Conservation (phyloP, 768 basidiomycete genomes). For the Amanita polypyramis region DNA sequence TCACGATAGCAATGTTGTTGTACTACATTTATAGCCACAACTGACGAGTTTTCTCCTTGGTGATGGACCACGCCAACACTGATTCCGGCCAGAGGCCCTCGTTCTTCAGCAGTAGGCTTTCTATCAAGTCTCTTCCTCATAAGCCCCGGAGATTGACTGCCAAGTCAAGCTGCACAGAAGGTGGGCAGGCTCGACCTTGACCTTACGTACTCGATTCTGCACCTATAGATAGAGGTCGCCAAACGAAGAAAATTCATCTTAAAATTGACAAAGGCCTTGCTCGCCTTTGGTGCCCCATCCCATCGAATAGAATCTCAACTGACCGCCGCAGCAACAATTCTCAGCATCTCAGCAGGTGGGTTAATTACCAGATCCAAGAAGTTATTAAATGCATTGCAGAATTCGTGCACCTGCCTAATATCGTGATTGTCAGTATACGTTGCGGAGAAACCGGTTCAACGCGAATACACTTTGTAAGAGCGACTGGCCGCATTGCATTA, state of each 20-base stretch:
- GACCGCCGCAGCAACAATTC: constrained; percentile 63
- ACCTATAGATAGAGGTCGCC: constrained; percentile 25
- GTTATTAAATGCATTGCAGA: constrained; percentile 20
- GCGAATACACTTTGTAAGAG: constrained; percentile 81
- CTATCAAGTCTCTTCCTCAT: constrained; percentile 19
- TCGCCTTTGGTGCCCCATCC: constrained; percentile 91
- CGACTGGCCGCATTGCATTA: constrained; percentile 69
- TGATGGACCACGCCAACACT: background rate
- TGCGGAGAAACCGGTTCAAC: constrained; percentile 59
- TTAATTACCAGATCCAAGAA: background rate
- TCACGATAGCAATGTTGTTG: background rate
- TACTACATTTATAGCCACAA: background rate
- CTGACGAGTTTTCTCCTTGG: background rate
- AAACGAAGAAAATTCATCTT: constrained; percentile 66
- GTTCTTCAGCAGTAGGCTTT: constrained; percentile 6
- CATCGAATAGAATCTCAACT: constrained; percentile 90
- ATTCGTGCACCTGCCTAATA: constrained; percentile 75
- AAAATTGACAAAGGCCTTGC: constrained; percentile 76
- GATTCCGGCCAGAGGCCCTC: background rate
- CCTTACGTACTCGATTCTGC: background rate
- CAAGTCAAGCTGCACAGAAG: constrained; percentile 37
- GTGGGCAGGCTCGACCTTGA: constrained; percentile 14
- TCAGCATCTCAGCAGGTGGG: constrained; percentile 62
- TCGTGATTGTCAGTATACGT: constrained; percentile 75
- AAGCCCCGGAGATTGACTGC: constrained; percentile 22